Conservation (phyloP, 306 rosid species). For the Cucurbita argyrosperma region DNA sequence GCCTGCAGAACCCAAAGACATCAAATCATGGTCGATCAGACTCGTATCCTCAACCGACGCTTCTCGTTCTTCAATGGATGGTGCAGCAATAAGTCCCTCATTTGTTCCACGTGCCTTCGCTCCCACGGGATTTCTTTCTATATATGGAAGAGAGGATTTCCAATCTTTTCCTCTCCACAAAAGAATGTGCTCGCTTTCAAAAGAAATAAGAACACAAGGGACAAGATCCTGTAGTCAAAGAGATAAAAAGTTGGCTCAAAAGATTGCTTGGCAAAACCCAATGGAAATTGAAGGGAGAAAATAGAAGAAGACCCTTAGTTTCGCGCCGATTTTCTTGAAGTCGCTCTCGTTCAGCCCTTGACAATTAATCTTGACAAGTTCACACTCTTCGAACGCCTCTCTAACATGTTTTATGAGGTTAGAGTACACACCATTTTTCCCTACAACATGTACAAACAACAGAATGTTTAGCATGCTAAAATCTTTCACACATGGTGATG, state of each 20-base stretch:
- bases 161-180: slow-evolving; percentile 81
- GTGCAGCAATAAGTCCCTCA: slow-evolving; percentile 1
- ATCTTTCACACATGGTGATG: background rate
- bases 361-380: slow-evolving; percentile 74
- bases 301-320: slow-evolving; percentile 47
- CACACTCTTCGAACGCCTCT: slow-evolving; percentile 94
- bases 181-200: slow-evolving; percentile 70
- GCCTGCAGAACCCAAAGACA: background rate
- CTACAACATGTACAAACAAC: slow-evolving; percentile 23
- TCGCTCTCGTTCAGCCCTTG: slow-evolving; percentile 82
- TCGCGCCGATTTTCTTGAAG: slow-evolving; percentile 80
- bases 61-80: background rate
- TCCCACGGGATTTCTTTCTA: slow-evolving; percentile 11
- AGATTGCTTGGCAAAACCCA: background rate
- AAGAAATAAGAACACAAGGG: slow-evolving; percentile 77
- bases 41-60: background rate
- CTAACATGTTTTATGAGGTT: slow-evolving; percentile 44
- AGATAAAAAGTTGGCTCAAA: background rate
- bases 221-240: slow-evolving; percentile 59
- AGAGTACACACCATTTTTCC: slow-evolving; percentile 79
- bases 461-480: background rate
- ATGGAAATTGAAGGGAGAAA: background rate
- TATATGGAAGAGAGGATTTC: slow-evolving; percentile 42
- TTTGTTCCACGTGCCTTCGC: slow-evolving; percentile 12
- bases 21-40: background rate